Evolutionary conservation across 163 green algal genomes (phyloP).

Genomic region (Prototheca wickerhamii): DNA sequence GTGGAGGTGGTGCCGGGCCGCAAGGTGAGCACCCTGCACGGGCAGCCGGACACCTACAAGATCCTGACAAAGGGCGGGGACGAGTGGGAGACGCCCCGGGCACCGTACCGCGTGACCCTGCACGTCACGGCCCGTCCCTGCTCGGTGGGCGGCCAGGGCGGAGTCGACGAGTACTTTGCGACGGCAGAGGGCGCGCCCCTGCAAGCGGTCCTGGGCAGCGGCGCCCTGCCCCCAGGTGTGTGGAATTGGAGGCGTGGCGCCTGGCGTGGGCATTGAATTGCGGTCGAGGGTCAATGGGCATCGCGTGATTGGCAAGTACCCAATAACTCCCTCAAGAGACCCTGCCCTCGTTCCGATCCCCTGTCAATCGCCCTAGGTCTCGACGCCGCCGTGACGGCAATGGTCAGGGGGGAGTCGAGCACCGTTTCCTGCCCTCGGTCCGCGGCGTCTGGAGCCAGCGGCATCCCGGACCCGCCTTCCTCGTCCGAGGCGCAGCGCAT

Average conservation of each 20-base stretch:
- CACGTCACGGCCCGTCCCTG: neutral
- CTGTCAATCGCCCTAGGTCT: conserved; percentile 23
- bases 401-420: conserved; percentile 49
- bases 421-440: conserved; percentile 36
- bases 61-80: conserved; percentile 32
- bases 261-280: no score
- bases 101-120: conserved; percentile 57
- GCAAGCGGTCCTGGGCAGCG: conserved; percentile 20
- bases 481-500: conserved; percentile 7
- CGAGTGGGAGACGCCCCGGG: conserved; percentile 58
- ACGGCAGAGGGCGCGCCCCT: conserved; percentile 24
- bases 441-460: conserved; percentile 5
- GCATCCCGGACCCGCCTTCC: conserved; percentile 29
- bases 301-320: neutral
- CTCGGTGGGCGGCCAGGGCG: conserved; percentile 30
- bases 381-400: conserved; percentile 42
- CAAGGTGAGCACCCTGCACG: neutral
- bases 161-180: conserved; percentile 25
- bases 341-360: neutral
- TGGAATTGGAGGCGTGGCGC: neutral
- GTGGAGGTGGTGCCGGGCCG: neutral
- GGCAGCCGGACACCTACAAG: conserved; percentile 31
- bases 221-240: conserved; percentile 21
- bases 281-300: neutral
- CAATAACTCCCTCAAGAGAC: neutral